Base-by-base conservation (phyloP, 768 basidiomycete species). In the Suillus ampliporus region DNA sequence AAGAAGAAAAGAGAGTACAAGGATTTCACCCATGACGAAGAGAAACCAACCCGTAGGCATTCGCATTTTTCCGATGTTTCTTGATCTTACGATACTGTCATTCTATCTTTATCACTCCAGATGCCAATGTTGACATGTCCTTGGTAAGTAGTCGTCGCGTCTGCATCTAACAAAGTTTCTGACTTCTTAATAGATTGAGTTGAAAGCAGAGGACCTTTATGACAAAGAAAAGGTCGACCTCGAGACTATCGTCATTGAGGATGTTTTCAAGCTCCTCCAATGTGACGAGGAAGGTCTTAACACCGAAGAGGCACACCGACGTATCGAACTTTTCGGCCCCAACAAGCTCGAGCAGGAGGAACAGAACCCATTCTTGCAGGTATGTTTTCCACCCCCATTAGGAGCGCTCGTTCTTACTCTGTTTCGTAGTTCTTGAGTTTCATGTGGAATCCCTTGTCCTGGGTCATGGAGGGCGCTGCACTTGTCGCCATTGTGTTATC, bases 401-500 rank as follows among this genome's bases (percentile, higher is more conserved):
- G 26, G 23, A 57, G 54, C 8, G 54, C 5, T 57, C 50, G 4
- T 7, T n/a, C 54, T 23, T 46, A 23, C 34, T 26, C 17, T 2
- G 51, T 51, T 31, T 11, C 0, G 34, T 47, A 93, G 92, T 95
- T 96, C 78, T 80, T 95, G 69, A 89, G 89, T 75, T 99, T 99
- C 86, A 99, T 98, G 97, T 99, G 97, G 97, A 99, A 99, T 81
- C 97, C 97, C 48, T 83, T 99, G 14, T 99, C 97, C 38, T 99
- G 97, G 97, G 97, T 99, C 78, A 99, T 99, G 97, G 97, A 99
- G 78, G 95, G 90, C 65, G 95, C 95, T 43, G 92, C 94, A 9
- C 83, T 95, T 35, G 94, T 95, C 67, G 96, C 97, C 53, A 99
- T 99, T 76, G 95, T 87, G 46, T 87, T 99, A 35, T 97, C 97